Evolutionary conservation across 2,329 filamentous ascomycete species (phyloP).

Genomic region (Sporothrix inflata): DNA sequence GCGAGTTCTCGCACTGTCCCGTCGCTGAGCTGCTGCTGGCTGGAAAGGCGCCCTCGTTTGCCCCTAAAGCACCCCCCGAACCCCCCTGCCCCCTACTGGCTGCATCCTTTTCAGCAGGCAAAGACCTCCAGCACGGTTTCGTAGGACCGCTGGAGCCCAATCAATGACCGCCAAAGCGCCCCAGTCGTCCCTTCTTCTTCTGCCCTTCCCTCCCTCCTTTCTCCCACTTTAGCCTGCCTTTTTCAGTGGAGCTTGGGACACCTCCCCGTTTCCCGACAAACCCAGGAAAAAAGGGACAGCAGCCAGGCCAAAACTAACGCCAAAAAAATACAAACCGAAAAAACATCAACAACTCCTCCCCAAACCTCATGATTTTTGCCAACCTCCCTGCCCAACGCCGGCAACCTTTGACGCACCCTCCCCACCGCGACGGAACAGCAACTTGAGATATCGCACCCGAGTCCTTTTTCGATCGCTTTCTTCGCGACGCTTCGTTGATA

Average conservation of each 20-base stretch:
- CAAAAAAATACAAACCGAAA: conserved; percentile 28
- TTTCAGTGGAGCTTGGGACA: conserved; percentile 24
- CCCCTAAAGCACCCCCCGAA: background rate
- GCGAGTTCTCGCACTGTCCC: background rate
- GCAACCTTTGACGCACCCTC: conserved; percentile 16
- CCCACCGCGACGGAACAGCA: background rate
- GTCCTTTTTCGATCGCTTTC: background rate
- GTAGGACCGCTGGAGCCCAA: background rate
- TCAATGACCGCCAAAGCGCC: background rate
- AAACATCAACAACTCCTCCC: conserved; percentile 28
- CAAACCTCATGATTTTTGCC: conserved; percentile 18
- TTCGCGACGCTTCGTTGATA: conserved; percentile 12
- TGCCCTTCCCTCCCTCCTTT: conserved; percentile 20
- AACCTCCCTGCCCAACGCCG: conserved; percentile 25
- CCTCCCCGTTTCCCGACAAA: conserved; percentile 12
- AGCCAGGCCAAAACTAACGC: conserved; percentile 20
- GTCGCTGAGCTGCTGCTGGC: background rate
- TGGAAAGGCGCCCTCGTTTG: background rate
- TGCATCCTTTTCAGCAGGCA: background rate
- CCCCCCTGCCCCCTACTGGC: background rate
- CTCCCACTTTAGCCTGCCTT: conserved; percentile 27
- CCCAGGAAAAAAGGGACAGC: conserved; percentile 3
- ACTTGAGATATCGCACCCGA: background rate
- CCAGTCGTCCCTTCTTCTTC: conserved; percentile 12
- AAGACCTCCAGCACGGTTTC: background rate